Percentiles rank a stretch among this genome's conserved stretches.
Evolutionary conservation across 495 filamentous ascomycete species (phyloP).

Genomic region (Penicillium roqueforti): DNA sequence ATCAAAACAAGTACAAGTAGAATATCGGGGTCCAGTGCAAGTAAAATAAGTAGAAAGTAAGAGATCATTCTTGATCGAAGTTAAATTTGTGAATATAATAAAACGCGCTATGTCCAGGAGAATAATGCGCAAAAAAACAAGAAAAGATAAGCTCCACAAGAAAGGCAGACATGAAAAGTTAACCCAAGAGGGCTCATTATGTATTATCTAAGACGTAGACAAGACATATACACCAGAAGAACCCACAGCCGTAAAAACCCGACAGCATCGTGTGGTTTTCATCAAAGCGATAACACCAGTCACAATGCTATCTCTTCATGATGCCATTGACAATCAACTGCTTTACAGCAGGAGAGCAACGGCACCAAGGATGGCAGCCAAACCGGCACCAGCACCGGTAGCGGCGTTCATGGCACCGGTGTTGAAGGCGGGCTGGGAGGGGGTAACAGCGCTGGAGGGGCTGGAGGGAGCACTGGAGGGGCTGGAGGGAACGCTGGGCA

Average conservation of each 20-base stretch:
- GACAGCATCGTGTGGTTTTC: neutral
- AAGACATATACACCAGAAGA: slow-evolving; percentile 24
- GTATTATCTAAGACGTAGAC: slow-evolving; percentile 29
- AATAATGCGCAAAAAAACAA: slow-evolving; percentile 10
- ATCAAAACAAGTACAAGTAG: too few relatives aligned
- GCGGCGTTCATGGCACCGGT: slow-evolving; percentile 47
- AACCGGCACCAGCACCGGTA: slow-evolving; percentile 60
- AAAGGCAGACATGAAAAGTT: slow-evolving; percentile 14
- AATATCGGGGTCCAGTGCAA: too few relatives aligned
- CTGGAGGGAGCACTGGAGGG: slow-evolving; percentile 33
- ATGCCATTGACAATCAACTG: slow-evolving; percentile 8
- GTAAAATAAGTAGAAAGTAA: neutral
- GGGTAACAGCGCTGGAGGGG: slow-evolving; percentile 42
- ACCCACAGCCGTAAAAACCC: slow-evolving; percentile 11
- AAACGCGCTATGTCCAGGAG: slow-evolving; percentile 24
- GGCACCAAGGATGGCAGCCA: slow-evolving; percentile 70
- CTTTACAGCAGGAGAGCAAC: slow-evolving; percentile 74
- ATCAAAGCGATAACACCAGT: neutral
- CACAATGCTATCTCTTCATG: slow-evolving; percentile 8
- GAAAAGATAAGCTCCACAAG: neutral
- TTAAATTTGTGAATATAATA: slow-evolving; percentile 3
- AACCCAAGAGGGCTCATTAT: slow-evolving; percentile 17
- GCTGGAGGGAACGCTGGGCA: slow-evolving; percentile 28
- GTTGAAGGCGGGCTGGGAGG: slow-evolving; percentile 45
- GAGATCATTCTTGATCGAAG: slow-evolving; percentile 7